Percentiles rank a stretch among this genome's conserved stretches.
Conservation (phyloP, 768 basidiomycete genomes). For the Mycena albidolilacea region DNA sequence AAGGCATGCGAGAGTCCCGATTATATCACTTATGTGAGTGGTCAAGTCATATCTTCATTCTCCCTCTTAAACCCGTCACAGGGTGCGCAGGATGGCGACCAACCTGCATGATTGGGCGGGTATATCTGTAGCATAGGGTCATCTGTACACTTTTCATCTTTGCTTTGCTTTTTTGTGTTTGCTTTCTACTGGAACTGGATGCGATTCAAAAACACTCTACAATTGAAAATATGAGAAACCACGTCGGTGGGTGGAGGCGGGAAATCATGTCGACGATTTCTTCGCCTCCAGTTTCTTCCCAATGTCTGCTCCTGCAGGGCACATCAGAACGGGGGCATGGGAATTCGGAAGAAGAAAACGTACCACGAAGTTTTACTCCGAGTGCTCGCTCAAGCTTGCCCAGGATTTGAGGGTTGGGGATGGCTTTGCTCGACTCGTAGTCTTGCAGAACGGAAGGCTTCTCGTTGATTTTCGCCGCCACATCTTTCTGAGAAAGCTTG, state of each 20-base stretch:
- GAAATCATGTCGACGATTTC: constrained; percentile 70
- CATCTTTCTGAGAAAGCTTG: constrained; percentile 90
- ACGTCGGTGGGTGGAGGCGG: constrained; percentile 48
- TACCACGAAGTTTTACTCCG: constrained; percentile 92
- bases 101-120: constrained; percentile 37
- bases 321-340: constrained; percentile 19
- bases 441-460: constrained; percentile 91
- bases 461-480: constrained; percentile 94
- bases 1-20: constrained; percentile 96
- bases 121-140: constrained; percentile 25
- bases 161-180: constrained; percentile 27
- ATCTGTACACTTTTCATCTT: constrained; percentile 23
- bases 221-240: constrained; percentile 46
- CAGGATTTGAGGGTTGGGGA: constrained; percentile 90
- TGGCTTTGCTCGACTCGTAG: constrained; percentile 90
- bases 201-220: constrained; percentile 38
- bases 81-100: constrained; percentile 48
- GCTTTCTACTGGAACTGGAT: constrained; percentile 34
- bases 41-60: background rate
- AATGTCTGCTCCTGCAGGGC: constrained; percentile 76
- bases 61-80: constrained; percentile 18
- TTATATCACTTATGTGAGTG: constrained; percentile 89
- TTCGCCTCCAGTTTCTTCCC: constrained; percentile 90
- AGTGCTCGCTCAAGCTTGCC: constrained; percentile 90
- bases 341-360: constrained; percentile 41